Evolutionary conservation across 2,329 filamentous ascomycete species (phyloP).

Genomic region (Neocucurbitaria cava): DNA sequence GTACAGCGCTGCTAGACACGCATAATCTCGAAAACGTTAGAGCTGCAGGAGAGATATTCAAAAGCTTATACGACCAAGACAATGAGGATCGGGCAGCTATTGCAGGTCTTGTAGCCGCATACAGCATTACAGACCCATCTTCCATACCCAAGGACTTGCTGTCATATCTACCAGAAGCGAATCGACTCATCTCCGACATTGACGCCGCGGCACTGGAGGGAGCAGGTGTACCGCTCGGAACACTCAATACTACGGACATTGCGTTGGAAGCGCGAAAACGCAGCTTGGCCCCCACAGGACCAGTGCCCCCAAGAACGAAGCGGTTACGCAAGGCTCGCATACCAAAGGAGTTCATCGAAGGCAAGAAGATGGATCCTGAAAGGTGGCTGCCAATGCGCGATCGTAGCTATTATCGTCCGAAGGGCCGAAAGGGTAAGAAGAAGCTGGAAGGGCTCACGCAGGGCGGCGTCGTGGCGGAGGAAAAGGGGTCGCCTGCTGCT

Average conservation of each 20-base stretch:
- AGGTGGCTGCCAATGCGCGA: slow-evolving; percentile 92
- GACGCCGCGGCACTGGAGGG: slow-evolving; percentile 69
- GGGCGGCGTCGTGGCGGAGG: slow-evolving; percentile 80
- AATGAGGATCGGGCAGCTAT: slow-evolving; percentile 72
- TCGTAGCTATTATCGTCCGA: slow-evolving; percentile 85
- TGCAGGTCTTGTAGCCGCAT: slow-evolving; percentile 86
- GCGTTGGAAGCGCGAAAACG: slow-evolving; percentile 48
- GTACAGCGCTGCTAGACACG: slow-evolving; percentile 81
- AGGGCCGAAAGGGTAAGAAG: slow-evolving; percentile 91
- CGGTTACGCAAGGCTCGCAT: slow-evolving; percentile 66
- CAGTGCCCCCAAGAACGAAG: slow-evolving; percentile 61
- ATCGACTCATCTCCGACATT: slow-evolving; percentile 66
- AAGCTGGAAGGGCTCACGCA: slow-evolving; percentile 75
- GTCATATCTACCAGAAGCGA: slow-evolving; percentile 66
- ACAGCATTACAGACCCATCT: slow-evolving; percentile 67
- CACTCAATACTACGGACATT: slow-evolving; percentile 39
- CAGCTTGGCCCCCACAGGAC: slow-evolving; percentile 45
- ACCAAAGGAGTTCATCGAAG: slow-evolving; percentile 77
- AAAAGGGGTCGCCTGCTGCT: slow-evolving; percentile 49
- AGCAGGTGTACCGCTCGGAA: slow-evolving; percentile 67
- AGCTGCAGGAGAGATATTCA: slow-evolving; percentile 80
- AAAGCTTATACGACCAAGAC: slow-evolving; percentile 70
- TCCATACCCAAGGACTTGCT: slow-evolving; percentile 63
- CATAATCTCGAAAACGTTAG: slow-evolving; percentile 71
- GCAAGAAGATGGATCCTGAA: slow-evolving; percentile 85